Base-by-base conservation (phyloP, 2,329 filamentous ascomycete genomes). In the Fusarium illudens region DNA sequence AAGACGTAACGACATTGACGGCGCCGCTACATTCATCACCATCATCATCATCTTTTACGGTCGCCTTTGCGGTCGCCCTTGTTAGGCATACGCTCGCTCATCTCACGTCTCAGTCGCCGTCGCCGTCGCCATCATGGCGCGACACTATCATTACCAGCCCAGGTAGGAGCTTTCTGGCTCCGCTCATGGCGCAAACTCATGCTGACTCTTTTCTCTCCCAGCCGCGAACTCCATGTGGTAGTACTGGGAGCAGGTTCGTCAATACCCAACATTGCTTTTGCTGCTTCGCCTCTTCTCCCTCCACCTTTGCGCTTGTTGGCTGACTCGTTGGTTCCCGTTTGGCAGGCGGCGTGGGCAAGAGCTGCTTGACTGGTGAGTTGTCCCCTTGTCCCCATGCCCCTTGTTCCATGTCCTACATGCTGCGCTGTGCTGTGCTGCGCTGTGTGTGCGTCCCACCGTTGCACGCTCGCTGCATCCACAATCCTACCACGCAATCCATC, bases 261-360 rank as follows among this genome's bases (percentile, higher is more conserved):
- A 58, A 60, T 58, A 53, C 60, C 64, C 66, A 62, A 58, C 58
- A 36, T 50, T 32, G 22, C 34, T 51, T n/a, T 46, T 59, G 32
- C 33, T 33, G 22, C 15, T 29, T 55, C 29, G 22, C 37, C 46
- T 32, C 53, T 29, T 50, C 34, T 50, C 27, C 37, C 44, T 62
- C 69, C 60, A 58, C 51, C 25, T 64, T 62, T 52, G 39, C 52
- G 20, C 29, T 67, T 67, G 70, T 67, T 67, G 70, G 70, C 77
- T 80, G 74, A 80, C 75, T 74, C 65, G 60, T 44, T 44, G 39
- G 22, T 15, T 58, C 58, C 60, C 72, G 58, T 60, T 56, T 52
- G 78, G 4, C 44, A 93, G 92, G 93, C 81, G 93, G 93, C 78
- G 93, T 97, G 76, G 93, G 93, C 66, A 97, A 97, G 82, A 96